Percentiles rank a stretch among this genome's conserved stretches.
Conservation (phyloP, 805 yeast genomes). For the Candida manassasensis region DNA sequence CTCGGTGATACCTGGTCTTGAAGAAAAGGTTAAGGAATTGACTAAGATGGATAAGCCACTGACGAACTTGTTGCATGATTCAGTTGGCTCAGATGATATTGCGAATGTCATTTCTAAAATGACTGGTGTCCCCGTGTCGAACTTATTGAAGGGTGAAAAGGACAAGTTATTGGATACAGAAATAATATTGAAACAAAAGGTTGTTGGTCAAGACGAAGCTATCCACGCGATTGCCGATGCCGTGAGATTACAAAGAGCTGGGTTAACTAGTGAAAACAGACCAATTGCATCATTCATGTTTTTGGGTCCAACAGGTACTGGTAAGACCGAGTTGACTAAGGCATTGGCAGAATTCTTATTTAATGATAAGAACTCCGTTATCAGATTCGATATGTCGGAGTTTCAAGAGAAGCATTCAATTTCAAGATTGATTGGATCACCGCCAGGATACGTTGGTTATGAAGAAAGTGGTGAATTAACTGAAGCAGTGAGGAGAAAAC, state of each 20-base stretch:
- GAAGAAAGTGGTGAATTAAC: constrained; percentile 96
- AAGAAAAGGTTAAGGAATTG: constrained; percentile 49
- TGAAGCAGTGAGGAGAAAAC: constrained; percentile 92
- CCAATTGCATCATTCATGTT: constrained; percentile 97
- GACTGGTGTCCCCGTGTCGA: constrained; percentile 93
- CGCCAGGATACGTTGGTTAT: constrained; percentile 96
- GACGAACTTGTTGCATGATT: constrained; percentile 65
- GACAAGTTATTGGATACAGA: constrained; percentile 90
- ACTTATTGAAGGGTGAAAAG: constrained; percentile 89
- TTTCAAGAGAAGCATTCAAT: constrained; percentile 93
- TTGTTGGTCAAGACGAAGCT: constrained; percentile 95
- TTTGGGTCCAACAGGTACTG: constrained; percentile 98
- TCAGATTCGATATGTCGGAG: constrained; percentile 96
- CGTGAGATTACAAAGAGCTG: constrained; percentile 94
- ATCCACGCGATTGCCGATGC: constrained; percentile 87
- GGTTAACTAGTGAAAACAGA: constrained; percentile 86
- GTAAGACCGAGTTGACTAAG: constrained; percentile 94
- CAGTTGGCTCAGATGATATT: constrained; percentile 91
- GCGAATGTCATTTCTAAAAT: constrained; percentile 87
- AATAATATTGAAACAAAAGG: constrained; percentile 64
- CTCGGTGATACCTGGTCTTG: constrained; percentile 77
- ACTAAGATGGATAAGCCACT: constrained; percentile 32
- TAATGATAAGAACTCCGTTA: constrained; percentile 80
- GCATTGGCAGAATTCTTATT: constrained; percentile 88
- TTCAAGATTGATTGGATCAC: constrained; percentile 91